Evolutionary conservation across 331 rosid genomes (phyloP).

Genomic region (Phaseolus coccineus): DNA sequence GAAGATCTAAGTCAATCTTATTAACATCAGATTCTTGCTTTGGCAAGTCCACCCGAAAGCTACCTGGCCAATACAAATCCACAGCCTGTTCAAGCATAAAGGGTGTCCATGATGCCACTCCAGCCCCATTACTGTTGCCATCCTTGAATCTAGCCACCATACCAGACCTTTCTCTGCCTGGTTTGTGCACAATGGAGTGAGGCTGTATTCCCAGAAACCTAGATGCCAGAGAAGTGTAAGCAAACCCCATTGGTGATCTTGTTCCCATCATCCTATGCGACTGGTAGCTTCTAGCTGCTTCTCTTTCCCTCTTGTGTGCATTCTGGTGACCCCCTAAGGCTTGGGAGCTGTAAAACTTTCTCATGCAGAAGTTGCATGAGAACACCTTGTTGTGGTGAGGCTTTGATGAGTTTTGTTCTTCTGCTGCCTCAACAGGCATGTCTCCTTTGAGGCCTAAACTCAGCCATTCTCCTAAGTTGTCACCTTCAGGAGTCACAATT

Average conservation of each 20-base stretch:
- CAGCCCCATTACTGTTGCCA: conserved; percentile 34
- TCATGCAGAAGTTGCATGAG: conserved; percentile 83
- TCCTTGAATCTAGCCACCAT: conserved; percentile 54
- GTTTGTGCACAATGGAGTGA: conserved; percentile 71
- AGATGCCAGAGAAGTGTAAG: conserved; percentile 42
- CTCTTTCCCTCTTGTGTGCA: conserved; percentile 90
- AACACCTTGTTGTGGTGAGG: conserved; percentile 56
- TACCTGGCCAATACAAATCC: conserved; percentile 75
- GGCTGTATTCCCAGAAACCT: conserved; percentile 67
- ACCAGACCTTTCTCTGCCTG: conserved; percentile 50
- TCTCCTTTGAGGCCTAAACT: conserved; percentile 62
- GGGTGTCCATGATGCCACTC: conserved; percentile 53
- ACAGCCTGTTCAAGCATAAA: conserved; percentile 54
- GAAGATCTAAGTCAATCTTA: conserved; percentile 72
- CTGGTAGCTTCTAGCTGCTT: conserved; percentile 68
- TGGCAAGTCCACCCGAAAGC: conserved; percentile 58
- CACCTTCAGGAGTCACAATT: conserved; percentile 36
- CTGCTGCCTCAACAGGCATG: background rate
- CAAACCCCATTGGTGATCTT: conserved; percentile 47
- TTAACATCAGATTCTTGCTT: conserved; percentile 49
- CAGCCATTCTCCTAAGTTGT: conserved; percentile 66
- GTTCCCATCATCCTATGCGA: conserved; percentile 58
- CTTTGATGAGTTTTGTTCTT: conserved; percentile 47
- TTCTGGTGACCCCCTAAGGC: conserved; percentile 96
- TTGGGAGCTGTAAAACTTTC: conserved; percentile 82